Percentiles rank a stretch among this genome's conserved stretches.
Conservation (phyloP, 2,329 filamentous ascomycete genomes). For the Aspergillus tubingensis region DNA sequence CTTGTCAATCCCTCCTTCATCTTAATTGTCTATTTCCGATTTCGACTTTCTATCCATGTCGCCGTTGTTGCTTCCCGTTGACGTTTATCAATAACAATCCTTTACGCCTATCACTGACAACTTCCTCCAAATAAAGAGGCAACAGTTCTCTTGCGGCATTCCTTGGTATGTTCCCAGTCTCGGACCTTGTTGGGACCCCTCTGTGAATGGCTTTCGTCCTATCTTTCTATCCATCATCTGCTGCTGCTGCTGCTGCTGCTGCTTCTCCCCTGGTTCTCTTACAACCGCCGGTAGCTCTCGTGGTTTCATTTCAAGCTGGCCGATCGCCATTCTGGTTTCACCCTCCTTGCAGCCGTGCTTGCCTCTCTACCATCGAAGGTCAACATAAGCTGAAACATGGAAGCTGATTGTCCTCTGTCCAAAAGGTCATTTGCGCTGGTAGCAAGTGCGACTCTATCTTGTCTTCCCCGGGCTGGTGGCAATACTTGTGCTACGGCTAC, state of each 20-base stretch:
- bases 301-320: constrained; percentile 21
- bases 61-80: constrained; percentile 7
- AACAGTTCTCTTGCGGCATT: constrained; percentile 22
- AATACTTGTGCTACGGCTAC: constrained; percentile 21
- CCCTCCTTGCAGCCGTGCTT: constrained; percentile 32
- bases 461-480: constrained; percentile 32
- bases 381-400: constrained; percentile 24
- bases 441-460: constrained; percentile 37
- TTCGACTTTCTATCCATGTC: background rate
- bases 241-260: constrained; percentile 11
- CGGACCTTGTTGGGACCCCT: constrained; percentile 11
- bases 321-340: constrained; percentile 30
- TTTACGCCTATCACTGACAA: constrained; percentile 23
- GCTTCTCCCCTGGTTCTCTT: constrained; percentile 14
- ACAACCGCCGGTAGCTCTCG: constrained; percentile 19
- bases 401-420: constrained; percentile 32
- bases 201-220: constrained; percentile 14
- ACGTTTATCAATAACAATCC: constrained; percentile 19
- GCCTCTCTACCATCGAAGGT: constrained; percentile 18
- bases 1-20: constrained; percentile 15
- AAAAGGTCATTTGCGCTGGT: constrained; percentile 46
- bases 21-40: constrained; percentile 4
- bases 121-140: constrained; percentile 21
- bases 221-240: constrained; percentile 11
- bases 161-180: constrained; percentile 26